Conservation (phyloP, 257 asterid genomes). For the Phtheirospermum japonicum region DNA sequence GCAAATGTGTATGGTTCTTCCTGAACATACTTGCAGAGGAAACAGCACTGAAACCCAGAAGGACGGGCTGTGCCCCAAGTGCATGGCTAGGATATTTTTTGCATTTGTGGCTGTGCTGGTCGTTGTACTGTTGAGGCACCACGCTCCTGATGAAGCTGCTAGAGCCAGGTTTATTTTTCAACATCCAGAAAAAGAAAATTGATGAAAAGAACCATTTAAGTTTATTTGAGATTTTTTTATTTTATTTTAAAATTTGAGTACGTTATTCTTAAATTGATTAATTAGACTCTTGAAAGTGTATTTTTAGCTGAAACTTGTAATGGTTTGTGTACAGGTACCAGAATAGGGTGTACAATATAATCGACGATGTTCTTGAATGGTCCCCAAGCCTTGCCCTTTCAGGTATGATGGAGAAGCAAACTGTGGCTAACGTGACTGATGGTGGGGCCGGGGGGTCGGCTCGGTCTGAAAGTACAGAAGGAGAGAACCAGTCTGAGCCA, state of each 20-base stretch:
- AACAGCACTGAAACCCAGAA: slow-evolving; percentile 91
- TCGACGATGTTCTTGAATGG: slow-evolving; percentile 98
- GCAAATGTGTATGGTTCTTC: slow-evolving; percentile 95
- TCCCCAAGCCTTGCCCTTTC: slow-evolving; percentile 91
- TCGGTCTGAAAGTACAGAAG: slow-evolving; percentile 31
- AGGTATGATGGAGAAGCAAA: slow-evolving; percentile 90
- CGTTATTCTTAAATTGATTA: neutral
- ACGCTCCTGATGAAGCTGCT: slow-evolving; percentile 99
- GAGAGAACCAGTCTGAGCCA: slow-evolving; percentile 38
- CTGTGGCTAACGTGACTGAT: slow-evolving; percentile 49
- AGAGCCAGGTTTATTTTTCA: slow-evolving; percentile 70
- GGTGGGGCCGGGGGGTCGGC: slow-evolving; percentile 32
- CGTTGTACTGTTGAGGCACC: slow-evolving; percentile 80
- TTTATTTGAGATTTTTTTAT: neutral
- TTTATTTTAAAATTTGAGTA: too few species aligned
- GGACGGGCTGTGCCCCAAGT: slow-evolving; percentile 84
- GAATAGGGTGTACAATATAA: slow-evolving; percentile 87
- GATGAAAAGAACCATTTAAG: neutral
- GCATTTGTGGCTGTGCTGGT: slow-evolving; percentile 62
- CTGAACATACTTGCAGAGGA: slow-evolving; percentile 99
- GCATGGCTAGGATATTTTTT: slow-evolving; percentile 89
- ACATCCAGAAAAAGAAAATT: neutral
- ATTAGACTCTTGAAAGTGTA: neutral
- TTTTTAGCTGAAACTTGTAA: neutral
- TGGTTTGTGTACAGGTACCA: slow-evolving; percentile 66